Conservation (phyloP, 352 stramenopile species). For the Phytopythium helicoides region DNA sequence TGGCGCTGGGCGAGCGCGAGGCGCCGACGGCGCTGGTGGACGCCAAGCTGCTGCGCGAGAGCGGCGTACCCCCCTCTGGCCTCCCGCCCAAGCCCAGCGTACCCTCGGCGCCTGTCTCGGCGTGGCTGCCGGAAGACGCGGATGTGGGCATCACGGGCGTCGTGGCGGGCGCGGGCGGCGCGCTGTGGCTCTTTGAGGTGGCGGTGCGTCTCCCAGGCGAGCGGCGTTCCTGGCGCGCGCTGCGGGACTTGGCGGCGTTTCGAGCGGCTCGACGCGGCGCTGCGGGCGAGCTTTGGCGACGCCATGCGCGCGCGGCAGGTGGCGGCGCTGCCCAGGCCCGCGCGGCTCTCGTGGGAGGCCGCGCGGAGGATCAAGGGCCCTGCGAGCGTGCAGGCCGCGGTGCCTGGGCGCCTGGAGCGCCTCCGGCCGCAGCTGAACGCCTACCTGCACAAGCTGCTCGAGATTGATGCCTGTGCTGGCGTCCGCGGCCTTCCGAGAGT, state of each 20-base stretch:
- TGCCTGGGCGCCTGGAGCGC: constrained; percentile 25
- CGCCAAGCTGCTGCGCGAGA: not conserved
- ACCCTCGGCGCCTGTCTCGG: not conserved
- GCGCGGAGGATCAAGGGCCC: constrained; percentile 8
- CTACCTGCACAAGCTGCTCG: constrained; percentile 61
- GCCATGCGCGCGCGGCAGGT: constrained; percentile 38
- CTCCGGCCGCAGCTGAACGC: constrained; percentile 50
- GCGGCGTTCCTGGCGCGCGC: constrained; percentile 42
- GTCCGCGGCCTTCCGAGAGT: constrained; percentile 35
- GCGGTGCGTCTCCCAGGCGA: constrained; percentile 47
- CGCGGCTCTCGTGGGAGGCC: constrained; percentile 30
- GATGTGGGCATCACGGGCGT: constrained; percentile 53
- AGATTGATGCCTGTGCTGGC: constrained; percentile 48
- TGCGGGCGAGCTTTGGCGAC: constrained; percentile 20
- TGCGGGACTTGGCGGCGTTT: constrained; percentile 54
- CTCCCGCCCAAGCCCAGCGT: too few species aligned
- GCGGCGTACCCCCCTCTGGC: not conserved
- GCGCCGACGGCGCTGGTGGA: not conserved
- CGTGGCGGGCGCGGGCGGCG: constrained; percentile 7
- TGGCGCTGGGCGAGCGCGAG: not conserved
- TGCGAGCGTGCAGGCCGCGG: not conserved
- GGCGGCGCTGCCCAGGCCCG: constrained; percentile 33
- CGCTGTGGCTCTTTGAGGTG: constrained; percentile 59
- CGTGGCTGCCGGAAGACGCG: constrained; percentile 41
- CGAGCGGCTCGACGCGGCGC: constrained; percentile 32